Evolutionary conservation across 2,329 filamentous ascomycete genomes (phyloP).

Genomic region (Bipolaris victoriae): DNA sequence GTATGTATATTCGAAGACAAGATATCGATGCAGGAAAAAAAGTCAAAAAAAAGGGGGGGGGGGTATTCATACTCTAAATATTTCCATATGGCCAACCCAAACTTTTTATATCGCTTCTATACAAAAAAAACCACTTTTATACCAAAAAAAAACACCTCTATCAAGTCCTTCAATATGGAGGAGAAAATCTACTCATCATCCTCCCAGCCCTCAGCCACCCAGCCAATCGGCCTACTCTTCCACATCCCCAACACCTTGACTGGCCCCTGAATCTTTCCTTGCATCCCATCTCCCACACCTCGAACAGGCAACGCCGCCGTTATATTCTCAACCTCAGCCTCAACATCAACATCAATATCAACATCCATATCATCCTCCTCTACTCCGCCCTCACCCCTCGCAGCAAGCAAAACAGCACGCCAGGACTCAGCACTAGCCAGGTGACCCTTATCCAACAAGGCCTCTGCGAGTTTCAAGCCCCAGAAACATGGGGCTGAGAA

Average conservation of each 20-base stretch:
- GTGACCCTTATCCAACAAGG: constrained; percentile 35
- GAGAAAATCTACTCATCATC: constrained; percentile 25
- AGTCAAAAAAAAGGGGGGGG: too few relatives aligned
- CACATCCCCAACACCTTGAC: constrained; percentile 42
- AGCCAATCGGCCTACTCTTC: constrained; percentile 42
- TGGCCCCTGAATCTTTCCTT: constrained; percentile 31
- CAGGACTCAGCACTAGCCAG: constrained; percentile 21
- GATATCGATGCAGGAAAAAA: too few relatives aligned
- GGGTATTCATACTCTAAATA: too few relatives aligned
- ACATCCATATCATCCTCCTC: constrained; percentile 16
- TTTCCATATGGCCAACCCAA: too few relatives aligned
- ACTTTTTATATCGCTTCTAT: background rate
- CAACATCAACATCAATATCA: background rate
- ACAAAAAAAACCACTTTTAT: background rate
- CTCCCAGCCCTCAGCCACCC: constrained; percentile 34
- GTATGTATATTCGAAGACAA: too few relatives aligned
- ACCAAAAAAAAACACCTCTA: too few relatives aligned
- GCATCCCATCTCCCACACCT: background rate
- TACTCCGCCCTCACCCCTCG: constrained; percentile 14
- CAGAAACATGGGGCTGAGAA: constrained; percentile 48
- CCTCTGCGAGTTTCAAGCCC: constrained; percentile 46
- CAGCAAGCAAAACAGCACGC: constrained; percentile 42
- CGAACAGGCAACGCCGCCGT: constrained; percentile 1
- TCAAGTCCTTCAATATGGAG: too few relatives aligned
- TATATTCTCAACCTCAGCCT: background rate